These are phyloP conservation scores for Malassezia arunalokei DNA, from an alignment of 1,284 basidiomycete genomes.

Conservation along the genomic window DNA sequence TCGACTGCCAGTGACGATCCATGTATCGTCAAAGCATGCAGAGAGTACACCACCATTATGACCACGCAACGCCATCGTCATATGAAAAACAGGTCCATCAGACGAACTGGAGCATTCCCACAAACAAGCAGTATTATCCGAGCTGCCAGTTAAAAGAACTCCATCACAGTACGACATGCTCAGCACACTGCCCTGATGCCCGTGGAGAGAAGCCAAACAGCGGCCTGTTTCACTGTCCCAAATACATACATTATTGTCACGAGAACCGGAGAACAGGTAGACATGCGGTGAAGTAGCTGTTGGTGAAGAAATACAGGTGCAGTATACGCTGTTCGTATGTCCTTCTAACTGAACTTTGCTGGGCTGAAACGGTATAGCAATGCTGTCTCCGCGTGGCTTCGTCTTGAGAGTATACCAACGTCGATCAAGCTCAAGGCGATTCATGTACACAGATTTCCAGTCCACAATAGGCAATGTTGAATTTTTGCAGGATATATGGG, in stretches of 20 bases:
- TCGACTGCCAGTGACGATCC: constrained; percentile 13
- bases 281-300: neutral
- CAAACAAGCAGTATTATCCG: constrained; percentile 11
- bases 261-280: constrained; percentile 11
- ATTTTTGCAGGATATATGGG: neutral
- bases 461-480: neutral
- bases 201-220: constrained; percentile 3
- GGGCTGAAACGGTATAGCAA: neutral
- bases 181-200: constrained; percentile 10
- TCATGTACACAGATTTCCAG: constrained; percentile 5
- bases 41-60: constrained; percentile 8
- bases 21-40: neutral
- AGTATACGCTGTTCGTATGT: constrained; percentile 11
- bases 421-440: constrained; percentile 6
- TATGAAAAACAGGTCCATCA: neutral
- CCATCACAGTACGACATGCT: neutral
- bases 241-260: constrained; percentile 6
- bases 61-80: neutral
- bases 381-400: neutral
- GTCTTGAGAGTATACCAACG: constrained; percentile 5
- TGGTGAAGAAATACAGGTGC: neutral
- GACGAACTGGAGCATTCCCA: neutral
- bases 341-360: constrained; percentile 1
- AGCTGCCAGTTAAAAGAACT: constrained; percentile 9
- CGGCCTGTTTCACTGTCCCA: constrained; percentile 4